phyloP scores from a whole-genome alignment of 306 rosid genomes.

The Gillenia trifoliata region DNA sequence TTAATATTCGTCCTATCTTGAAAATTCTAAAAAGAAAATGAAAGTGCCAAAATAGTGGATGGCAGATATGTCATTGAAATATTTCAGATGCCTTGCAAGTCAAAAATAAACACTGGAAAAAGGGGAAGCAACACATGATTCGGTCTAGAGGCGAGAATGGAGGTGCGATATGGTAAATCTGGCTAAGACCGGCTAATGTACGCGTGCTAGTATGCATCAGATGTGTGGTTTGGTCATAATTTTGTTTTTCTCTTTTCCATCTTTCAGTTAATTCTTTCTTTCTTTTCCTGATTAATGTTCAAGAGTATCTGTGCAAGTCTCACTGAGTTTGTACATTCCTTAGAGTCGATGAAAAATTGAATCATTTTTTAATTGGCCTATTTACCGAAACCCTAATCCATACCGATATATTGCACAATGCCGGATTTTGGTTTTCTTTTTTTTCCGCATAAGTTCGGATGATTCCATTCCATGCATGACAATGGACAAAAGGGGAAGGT shows the following conservation, averaged over 20 bases:
- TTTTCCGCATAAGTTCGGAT: not conserved
- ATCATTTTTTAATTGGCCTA: not conserved
- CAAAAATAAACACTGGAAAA: not conserved
- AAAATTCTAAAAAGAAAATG: not conserved
- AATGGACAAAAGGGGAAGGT: not conserved
- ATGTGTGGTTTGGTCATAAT: not conserved
- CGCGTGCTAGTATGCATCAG: not conserved
- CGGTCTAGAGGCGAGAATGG: not conserved
- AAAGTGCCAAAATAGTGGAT: not conserved
- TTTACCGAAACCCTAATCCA: not conserved
- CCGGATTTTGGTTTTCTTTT: not conserved
- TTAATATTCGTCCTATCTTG: not conserved
- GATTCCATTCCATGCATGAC: not conserved
- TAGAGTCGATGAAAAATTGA: not conserved
- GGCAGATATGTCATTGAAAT: not conserved
- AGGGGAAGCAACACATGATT: not conserved
- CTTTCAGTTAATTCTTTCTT: not conserved
- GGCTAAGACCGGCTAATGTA: not conserved
- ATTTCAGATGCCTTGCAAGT: not conserved
- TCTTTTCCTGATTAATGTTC: too few species aligned
- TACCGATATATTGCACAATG: not conserved
- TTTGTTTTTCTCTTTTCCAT: not conserved
- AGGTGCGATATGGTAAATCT: not conserved
- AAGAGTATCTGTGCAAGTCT: not conserved
- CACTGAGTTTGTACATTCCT: not conserved